Conservation (phyloP, 257 asterid species). For the Lithospermum erythrorhizon region DNA sequence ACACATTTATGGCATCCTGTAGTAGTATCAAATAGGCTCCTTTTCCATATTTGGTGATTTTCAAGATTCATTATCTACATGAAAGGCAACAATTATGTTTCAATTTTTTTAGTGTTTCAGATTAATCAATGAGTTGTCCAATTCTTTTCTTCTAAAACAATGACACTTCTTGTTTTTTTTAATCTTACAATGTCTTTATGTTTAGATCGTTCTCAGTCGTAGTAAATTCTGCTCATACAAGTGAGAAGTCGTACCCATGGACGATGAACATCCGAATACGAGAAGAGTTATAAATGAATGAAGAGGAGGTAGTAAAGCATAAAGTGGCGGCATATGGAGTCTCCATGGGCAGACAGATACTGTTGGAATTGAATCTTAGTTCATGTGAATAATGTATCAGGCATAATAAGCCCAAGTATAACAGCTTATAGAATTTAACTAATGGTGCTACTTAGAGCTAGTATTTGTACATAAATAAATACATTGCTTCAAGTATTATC, state of each 20-base stretch:
- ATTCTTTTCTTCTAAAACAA: neutral
- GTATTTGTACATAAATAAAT: neutral
- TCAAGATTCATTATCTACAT: no score
- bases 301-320: no score
- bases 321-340: no score
- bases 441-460: no score
- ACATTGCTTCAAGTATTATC: neutral
- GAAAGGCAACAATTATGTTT: neutral
- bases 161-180: neutral
- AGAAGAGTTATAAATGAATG: neutral
- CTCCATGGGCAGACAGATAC: no score
- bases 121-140: neutral
- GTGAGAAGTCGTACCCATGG: neutral
- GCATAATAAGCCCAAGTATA: no score
- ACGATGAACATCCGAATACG: neutral
- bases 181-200: neutral
- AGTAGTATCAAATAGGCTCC: no score
- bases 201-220: neutral
- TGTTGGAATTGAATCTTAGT: no score
- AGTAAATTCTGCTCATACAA: neutral
- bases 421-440: neutral
- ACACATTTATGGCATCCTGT: no score
- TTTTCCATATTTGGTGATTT: neutral
- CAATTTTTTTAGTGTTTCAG: no score
- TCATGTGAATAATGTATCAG: no score